Evolutionary conservation across 305 asterid species (phyloP).

Genomic region (Plantago lanceolata): DNA sequence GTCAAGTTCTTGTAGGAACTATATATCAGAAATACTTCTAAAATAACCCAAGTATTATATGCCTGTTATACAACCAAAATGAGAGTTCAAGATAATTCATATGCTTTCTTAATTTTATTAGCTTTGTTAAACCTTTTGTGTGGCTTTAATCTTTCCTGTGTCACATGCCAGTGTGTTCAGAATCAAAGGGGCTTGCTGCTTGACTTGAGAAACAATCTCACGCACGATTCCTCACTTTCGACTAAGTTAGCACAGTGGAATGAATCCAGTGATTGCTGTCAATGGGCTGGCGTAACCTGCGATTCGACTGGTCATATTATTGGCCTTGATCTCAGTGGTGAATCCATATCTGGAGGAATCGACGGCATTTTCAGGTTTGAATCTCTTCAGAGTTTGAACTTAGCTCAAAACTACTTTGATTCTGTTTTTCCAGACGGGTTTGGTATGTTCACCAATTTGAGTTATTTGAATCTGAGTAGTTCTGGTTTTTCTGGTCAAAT

Average conservation of each 20-base stretch:
- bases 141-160: constrained; percentile 10
- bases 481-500: constrained; percentile 48
- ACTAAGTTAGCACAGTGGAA: constrained; percentile 50
- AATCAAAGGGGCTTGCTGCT: constrained; percentile 31
- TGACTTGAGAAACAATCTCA: constrained; percentile 32
- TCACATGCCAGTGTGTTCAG: neutral
- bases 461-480: constrained; percentile 38
- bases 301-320: constrained; percentile 37
- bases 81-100: neutral
- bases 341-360: constrained; percentile 41
- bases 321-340: constrained; percentile 44
- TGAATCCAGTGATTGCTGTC: constrained; percentile 40
- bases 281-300: constrained; percentile 57
- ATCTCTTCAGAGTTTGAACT: constrained; percentile 36
- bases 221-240: constrained; percentile 45
- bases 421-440: constrained; percentile 35
- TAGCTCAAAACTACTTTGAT: constrained; percentile 38
- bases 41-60: neutral
- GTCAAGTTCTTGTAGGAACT: too few species aligned
- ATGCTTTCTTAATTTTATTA: neutral
- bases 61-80: neutral
- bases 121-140: neutral
- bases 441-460: constrained; percentile 33
- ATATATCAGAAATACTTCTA: neutral
- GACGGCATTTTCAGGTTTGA: constrained; percentile 35